These are phyloP conservation scores for Blastobotrys raffinosifermentans DNA, from an alignment of 1,139 yeast species.

Conservation along the genomic window DNA sequence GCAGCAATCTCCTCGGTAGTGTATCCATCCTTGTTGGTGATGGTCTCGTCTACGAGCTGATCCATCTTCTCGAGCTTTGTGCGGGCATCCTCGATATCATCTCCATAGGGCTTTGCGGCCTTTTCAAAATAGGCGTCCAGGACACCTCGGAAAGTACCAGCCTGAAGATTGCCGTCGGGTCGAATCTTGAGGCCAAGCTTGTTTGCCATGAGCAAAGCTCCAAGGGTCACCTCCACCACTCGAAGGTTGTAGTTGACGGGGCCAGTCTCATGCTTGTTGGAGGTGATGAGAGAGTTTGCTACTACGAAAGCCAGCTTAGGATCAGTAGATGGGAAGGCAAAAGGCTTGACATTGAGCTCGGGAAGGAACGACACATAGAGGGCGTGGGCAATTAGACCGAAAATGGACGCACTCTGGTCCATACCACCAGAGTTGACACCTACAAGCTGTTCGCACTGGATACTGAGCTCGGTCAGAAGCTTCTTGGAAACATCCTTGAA, in stretches of 20 bases:
- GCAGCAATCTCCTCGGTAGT: slow-evolving; percentile 46
- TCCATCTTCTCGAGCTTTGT: slow-evolving; percentile 37
- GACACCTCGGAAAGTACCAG: slow-evolving; percentile 64
- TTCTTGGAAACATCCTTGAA: slow-evolving; percentile 41
- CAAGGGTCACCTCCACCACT: slow-evolving; percentile 63
- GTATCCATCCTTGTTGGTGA: slow-evolving; percentile 41
- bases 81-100: slow-evolving; percentile 44
- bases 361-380: slow-evolving; percentile 61
- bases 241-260: slow-evolving; percentile 64
- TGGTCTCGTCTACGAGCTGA: slow-evolving; percentile 39
- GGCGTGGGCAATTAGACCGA: slow-evolving; percentile 58
- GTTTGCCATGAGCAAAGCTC: slow-evolving; percentile 53
- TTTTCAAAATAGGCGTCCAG: slow-evolving; percentile 47
- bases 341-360: slow-evolving; percentile 49
- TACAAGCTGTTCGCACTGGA: slow-evolving; percentile 63
- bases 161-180: slow-evolving; percentile 50
- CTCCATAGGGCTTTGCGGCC: slow-evolving; percentile 42
- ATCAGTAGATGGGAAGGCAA: slow-evolving; percentile 45
- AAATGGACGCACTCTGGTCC: slow-evolving; percentile 72
- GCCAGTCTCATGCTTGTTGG: slow-evolving; percentile 66
- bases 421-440: slow-evolving; percentile 76
- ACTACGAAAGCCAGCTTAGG: slow-evolving; percentile 53
- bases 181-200: slow-evolving; percentile 41
- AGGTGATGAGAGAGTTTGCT: slow-evolving; percentile 56
- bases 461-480: slow-evolving; percentile 55